Evolutionary conservation across 2,329 filamentous ascomycete genomes (phyloP).

Genomic region (Elsinoe batatas): DNA sequence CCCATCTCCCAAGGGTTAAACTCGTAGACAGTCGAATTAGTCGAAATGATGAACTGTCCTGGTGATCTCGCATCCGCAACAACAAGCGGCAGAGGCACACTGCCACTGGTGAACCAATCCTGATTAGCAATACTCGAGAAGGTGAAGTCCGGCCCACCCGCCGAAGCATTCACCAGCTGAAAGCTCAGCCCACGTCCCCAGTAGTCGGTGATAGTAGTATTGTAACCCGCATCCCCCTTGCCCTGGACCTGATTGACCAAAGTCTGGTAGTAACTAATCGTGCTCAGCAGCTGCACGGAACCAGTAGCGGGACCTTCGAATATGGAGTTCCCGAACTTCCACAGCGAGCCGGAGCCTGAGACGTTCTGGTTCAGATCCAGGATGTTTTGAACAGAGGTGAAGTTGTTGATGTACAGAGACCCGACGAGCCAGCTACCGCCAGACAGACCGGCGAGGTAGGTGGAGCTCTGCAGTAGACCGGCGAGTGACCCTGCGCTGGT

Average conservation of each 20-base stretch:
- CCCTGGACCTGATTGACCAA: constrained; percentile 47
- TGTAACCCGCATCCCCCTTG: constrained; percentile 56
- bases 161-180: constrained; percentile 66
- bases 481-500: constrained; percentile 60
- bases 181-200: constrained; percentile 79
- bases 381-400: constrained; percentile 55
- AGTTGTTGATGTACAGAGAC: constrained; percentile 71
- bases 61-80: constrained; percentile 59
- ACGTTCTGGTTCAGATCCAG: constrained; percentile 31
- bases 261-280: constrained; percentile 53
- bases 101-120: constrained; percentile 51
- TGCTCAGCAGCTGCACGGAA: constrained; percentile 44
- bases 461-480: constrained; percentile 69
- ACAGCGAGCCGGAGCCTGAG: constrained; percentile 39
- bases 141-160: constrained; percentile 68
- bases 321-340: constrained; percentile 55
- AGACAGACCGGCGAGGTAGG: constrained; percentile 71
- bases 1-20: constrained; percentile 75
- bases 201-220: constrained; percentile 73
- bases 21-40: constrained; percentile 68
- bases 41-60: constrained; percentile 49
- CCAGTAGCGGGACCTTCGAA: constrained; percentile 46
- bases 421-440: constrained; percentile 79
- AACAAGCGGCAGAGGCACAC: constrained; percentile 63
- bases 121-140: constrained; percentile 67